Percentiles rank a stretch among this genome's conserved stretches.
Evolutionary conservation across 1,139 yeast species (phyloP).

Genomic region (Nakaseomyces delphensis): DNA sequence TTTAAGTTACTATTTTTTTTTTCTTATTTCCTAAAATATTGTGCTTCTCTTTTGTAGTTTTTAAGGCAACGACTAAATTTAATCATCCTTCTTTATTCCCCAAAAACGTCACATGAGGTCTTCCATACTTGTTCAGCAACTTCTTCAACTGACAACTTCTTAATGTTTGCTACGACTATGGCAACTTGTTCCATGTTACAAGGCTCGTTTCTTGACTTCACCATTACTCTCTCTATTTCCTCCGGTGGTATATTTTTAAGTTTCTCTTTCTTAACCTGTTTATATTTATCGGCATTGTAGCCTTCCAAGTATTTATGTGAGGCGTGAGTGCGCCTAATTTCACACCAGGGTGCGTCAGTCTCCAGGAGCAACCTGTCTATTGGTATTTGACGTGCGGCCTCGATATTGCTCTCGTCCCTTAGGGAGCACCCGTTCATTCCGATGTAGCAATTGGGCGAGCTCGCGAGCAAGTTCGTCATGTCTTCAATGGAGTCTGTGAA

Average conservation of each 20-base stretch:
- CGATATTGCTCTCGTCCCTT: slow-evolving; percentile 63
- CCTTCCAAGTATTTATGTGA: slow-evolving; percentile 46
- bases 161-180: slow-evolving; percentile 57
- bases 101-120: slow-evolving; percentile 50
- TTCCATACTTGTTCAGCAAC: slow-evolving; percentile 56
- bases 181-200: slow-evolving; percentile 78
- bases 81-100: too few species aligned
- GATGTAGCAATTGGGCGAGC: slow-evolving; percentile 42
- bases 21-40: too few species aligned
- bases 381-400: slow-evolving; percentile 61
- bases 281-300: slow-evolving; percentile 15
- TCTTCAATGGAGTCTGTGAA: slow-evolving; percentile 81
- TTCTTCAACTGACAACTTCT: slow-evolving; percentile 40
- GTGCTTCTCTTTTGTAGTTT: too few species aligned
- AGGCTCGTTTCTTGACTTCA: slow-evolving; percentile 88
- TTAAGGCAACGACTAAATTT: too few species aligned
- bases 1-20: too few species aligned
- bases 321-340: slow-evolving; percentile 75
- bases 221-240: slow-evolving; percentile 36
- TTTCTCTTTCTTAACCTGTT: slow-evolving; percentile 27
- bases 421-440: slow-evolving; percentile 93
- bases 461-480: slow-evolving; percentile 37
- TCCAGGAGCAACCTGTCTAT: slow-evolving; percentile 64
- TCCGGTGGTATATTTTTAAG: slow-evolving; percentile 15
- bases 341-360: slow-evolving; percentile 99